Conservation (phyloP, 192 early-diverging fungal species). For the Dissophora globulifera region DNA sequence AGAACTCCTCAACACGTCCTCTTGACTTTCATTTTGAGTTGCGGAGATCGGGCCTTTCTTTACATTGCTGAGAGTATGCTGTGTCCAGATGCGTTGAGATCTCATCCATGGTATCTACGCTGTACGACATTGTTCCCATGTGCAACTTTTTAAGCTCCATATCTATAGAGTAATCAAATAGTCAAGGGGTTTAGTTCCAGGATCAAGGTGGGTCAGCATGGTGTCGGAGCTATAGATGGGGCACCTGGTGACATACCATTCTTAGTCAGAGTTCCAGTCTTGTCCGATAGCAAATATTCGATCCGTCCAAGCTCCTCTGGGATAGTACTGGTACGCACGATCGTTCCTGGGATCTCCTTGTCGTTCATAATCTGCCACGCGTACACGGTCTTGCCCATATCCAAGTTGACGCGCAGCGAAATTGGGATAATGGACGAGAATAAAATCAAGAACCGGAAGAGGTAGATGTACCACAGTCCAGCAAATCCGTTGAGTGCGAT, state of each 20-base stretch:
- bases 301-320: constrained; percentile 96
- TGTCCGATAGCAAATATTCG: constrained; percentile 93
- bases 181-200: no score
- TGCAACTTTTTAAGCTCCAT: constrained; percentile 97
- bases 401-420: constrained; percentile 92
- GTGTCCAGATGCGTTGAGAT: constrained; percentile 74
- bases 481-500: constrained; percentile 90
- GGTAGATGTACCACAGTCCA: constrained; percentile 90
- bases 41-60: neutral
- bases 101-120: constrained; percentile 90
- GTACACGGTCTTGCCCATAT: constrained; percentile 98
- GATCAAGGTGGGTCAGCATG: no score
- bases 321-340: constrained; percentile 93
- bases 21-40: neutral
- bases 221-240: no score
- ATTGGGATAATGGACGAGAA: constrained; percentile 97
- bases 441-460: constrained; percentile 94
- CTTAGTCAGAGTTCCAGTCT: constrained; percentile 95
- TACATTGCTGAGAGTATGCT: constrained; percentile 57
- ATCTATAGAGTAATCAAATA: constrained; percentile 68
- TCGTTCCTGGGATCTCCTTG: constrained; percentile 81
- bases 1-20: neutral
- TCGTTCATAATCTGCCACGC: constrained; percentile 90
- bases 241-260: no score
- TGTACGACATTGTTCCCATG: constrained; percentile 96